Evolutionary conservation across 2,329 filamentous ascomycete genomes (phyloP).

Genomic region (Sordariomycetes sp.): DNA sequence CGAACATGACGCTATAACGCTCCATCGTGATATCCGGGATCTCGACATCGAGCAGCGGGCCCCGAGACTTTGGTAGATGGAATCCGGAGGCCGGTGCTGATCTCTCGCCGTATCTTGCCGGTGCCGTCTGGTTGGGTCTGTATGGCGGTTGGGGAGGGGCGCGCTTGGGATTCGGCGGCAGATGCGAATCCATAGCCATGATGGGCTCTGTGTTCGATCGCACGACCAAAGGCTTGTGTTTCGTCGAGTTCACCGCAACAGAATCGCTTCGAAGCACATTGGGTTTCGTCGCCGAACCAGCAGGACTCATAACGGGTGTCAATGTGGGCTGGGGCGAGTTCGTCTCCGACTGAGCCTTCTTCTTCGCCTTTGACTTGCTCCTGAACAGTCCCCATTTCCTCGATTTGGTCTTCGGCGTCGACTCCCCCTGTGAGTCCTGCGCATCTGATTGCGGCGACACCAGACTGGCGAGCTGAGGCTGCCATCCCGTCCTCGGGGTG

Average conservation of each 20-base stretch:
- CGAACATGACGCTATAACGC: constrained; percentile 91
- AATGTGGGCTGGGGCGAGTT: background rate
- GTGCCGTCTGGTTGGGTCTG: constrained; percentile 25
- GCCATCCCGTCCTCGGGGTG: constrained; percentile 18
- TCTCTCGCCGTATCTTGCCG: background rate
- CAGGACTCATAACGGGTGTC: background rate
- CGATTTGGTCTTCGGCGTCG: constrained; percentile 35
- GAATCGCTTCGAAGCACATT: background rate
- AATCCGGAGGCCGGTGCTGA: no score
- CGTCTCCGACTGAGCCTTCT: background rate
- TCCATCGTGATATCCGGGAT: constrained; percentile 78
- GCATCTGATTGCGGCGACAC: background rate
- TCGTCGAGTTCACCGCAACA: background rate
- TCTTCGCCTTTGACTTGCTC: constrained; percentile 18
- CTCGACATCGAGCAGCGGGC: constrained; percentile 56
- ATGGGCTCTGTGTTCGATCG: constrained; percentile 3
- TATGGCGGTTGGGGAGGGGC: background rate
- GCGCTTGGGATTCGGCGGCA: background rate
- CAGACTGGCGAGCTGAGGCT: constrained; percentile 9
- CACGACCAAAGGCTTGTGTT: background rate
- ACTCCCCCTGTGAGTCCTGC: constrained; percentile 2
- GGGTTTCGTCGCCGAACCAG: background rate
- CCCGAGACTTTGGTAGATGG: background rate
- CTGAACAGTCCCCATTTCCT: constrained; percentile 53
- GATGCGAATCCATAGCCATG: background rate